Conservation (phyloP, 2,329 filamentous ascomycete species). For the Aspergillus awamori region DNA sequence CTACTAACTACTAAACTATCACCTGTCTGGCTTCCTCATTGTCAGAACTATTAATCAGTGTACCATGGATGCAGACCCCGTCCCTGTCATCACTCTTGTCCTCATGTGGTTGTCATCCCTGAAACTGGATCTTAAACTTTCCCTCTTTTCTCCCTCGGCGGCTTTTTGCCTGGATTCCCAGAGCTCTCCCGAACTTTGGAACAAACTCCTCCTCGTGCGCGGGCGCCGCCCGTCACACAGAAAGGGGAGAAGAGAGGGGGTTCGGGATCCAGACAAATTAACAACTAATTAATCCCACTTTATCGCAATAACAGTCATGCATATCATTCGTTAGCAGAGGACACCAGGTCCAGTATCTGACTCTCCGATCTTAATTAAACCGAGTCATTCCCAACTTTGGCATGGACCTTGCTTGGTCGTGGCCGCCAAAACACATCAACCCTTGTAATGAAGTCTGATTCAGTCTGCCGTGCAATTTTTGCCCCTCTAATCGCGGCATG, state of each 20-base stretch:
- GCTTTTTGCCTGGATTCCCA: background rate
- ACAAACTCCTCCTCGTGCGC: constrained; percentile 18
- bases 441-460: background rate
- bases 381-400: background rate
- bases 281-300: constrained; percentile 4
- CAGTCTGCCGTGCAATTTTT: background rate
- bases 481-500: constrained; percentile 14
- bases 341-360: background rate
- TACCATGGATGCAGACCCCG: constrained; percentile 12
- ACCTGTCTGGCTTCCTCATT: constrained; percentile 3
- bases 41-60: constrained; percentile 6
- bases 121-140: constrained; percentile 18
- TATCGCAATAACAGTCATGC: constrained; percentile 4
- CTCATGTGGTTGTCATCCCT: constrained; percentile 19
- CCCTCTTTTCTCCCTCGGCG: background rate
- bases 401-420: background rate
- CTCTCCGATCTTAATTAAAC: constrained; percentile 4
- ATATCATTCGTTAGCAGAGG: constrained; percentile 1
- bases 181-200: constrained; percentile 16
- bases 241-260: background rate
- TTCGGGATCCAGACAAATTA: constrained; percentile 1
- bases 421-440: background rate
- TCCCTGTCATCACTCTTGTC: constrained; percentile 18
- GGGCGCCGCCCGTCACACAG: background rate
- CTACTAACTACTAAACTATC: background rate